phyloP scores from a whole-genome alignment of 495 filamentous ascomycete species.

The Neurospora sp. region DNA sequence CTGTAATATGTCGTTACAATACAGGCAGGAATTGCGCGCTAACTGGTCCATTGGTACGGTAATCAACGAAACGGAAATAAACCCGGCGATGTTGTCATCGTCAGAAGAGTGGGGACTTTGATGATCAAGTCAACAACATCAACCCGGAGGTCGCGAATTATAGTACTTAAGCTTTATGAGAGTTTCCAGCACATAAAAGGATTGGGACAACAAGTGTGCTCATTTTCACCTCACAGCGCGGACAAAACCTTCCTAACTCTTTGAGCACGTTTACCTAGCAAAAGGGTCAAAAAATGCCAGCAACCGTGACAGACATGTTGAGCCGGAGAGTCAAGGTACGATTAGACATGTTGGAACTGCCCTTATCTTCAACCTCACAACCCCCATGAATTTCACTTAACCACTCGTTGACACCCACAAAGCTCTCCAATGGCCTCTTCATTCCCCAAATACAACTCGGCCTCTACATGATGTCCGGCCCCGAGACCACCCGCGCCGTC shows the following conservation, averaged over 20 bases:
- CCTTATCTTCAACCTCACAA: background rate
- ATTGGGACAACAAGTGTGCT: background rate
- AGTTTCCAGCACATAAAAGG: no score
- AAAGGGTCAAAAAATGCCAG: background rate
- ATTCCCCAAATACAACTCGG: constrained; percentile 61
- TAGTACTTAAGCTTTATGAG: no score
- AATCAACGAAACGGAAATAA: background rate
- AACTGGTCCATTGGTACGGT: background rate
- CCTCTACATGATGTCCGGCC: constrained; percentile 50
- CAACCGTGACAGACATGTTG: constrained; percentile 2
- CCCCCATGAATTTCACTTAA: background rate
- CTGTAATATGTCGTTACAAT: background rate
- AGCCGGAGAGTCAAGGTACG: constrained; percentile 1
- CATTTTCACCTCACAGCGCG: background rate
- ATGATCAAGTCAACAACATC: background rate
- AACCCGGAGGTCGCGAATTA: no score
- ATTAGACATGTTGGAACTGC: background rate
- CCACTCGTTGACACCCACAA: background rate
- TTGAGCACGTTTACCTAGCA: background rate
- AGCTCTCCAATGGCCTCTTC: constrained; percentile 46
- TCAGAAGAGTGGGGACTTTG: background rate
- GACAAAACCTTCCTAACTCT: background rate
- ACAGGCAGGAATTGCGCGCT: background rate
- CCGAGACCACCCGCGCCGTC: constrained; percentile 38
- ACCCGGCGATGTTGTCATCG: background rate